Evolutionary conservation across 495 filamentous ascomycete genomes (phyloP), one percentile per base, ranked within the genome.

Genomic region (Margaritispora aquatica): DNA sequence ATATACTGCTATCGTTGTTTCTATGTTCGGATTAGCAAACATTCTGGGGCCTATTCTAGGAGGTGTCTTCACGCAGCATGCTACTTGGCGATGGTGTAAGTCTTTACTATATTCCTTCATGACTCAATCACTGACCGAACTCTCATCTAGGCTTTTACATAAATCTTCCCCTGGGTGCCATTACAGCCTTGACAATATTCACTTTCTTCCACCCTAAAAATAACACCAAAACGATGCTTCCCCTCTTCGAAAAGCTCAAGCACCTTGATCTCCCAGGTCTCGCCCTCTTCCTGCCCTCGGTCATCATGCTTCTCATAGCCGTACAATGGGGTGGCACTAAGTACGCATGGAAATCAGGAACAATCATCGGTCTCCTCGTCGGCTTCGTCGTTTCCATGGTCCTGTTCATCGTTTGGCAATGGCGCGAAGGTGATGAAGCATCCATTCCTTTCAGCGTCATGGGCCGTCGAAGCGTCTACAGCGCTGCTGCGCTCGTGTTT

Each of bases 41-140:
- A 70, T 78, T 0, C 27, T 68, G 9, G 81, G 83, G 0, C 84
- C 84, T 0, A 52, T 88, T 24, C 67, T 88, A 23, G 84, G 84
- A 51, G 86, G 86, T 20, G 74, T 79, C 0, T 83, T 90, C 55
- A 90, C 87, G 1, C 77, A 86, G 51, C 72, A 83, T 44, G 70
- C 69, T 74, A 71, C 62, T 29, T 75, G 73, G 73, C 55, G 73
- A 9, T 78, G 75, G 75, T 78, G 85, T 59, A 56, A 55, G 52
- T n/a, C n/a, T n/a, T n/a, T n/a, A n/a, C n/a, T n/a, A n/a, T n/a
- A n/a, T n/a, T n/a, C n/a, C n/a, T n/a, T n/a, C n/a, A n/a, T n/a
- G n/a, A n/a, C n/a, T n/a, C n/a, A n/a, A n/a, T n/a, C n/a, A n/a
- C n/a, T n/a, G n/a, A n/a, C n/a, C n/a, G n/a, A n/a, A 23, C n/a